A percentile compares a stretch with the other conserved stretches of the same genome.
Conservation (phyloP, 2,329 filamentous ascomycete genomes). For the Exutisphaerella laricina region DNA sequence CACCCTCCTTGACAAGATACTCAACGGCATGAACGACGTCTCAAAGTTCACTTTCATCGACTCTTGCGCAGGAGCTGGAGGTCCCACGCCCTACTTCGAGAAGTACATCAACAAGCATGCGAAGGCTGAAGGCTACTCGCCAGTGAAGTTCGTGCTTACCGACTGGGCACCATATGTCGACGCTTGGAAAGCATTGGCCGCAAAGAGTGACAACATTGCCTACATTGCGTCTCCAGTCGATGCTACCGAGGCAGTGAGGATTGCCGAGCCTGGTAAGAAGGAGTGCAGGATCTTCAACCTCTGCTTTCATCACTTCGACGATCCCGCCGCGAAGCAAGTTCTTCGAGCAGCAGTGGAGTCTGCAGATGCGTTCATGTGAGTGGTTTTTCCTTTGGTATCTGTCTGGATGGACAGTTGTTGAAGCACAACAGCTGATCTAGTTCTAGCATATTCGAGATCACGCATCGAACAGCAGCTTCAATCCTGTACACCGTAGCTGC, state of each 20-base stretch:
- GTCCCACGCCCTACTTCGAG: constrained; percentile 11
- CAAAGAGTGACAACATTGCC: constrained; percentile 3
- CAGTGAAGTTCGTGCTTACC: constrained; percentile 9
- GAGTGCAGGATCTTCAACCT: constrained; percentile 11
- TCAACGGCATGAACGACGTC: constrained; percentile 2
- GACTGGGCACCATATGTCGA: constrained; percentile 7
- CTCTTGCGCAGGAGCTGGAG: constrained; percentile 10
- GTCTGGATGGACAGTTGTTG: too few relatives aligned
- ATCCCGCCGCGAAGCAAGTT: constrained; percentile 6
- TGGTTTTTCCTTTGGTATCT: too few relatives aligned
- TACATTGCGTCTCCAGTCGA: constrained; percentile 7
- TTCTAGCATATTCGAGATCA: constrained; percentile 12
- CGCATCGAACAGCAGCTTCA: constrained; percentile 8
- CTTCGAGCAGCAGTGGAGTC: constrained; percentile 4
- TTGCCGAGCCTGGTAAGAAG: constrained; percentile 2
- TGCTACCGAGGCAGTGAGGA: constrained; percentile 4
- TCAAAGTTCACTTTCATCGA: constrained; percentile 9
- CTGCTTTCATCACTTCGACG: constrained; percentile 12
- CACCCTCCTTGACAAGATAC: constrained; percentile 4
- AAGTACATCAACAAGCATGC: constrained; percentile 4
- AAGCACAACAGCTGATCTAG: neutral
- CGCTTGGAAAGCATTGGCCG: constrained; percentile 8
- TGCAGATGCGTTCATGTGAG: constrained; percentile 9
- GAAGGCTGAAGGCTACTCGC: constrained; percentile 2
- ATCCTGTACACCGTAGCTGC: constrained; percentile 2